Evolutionary conservation across 345 rosid species (phyloP).

Genomic region (Lepidium sativum): DNA sequence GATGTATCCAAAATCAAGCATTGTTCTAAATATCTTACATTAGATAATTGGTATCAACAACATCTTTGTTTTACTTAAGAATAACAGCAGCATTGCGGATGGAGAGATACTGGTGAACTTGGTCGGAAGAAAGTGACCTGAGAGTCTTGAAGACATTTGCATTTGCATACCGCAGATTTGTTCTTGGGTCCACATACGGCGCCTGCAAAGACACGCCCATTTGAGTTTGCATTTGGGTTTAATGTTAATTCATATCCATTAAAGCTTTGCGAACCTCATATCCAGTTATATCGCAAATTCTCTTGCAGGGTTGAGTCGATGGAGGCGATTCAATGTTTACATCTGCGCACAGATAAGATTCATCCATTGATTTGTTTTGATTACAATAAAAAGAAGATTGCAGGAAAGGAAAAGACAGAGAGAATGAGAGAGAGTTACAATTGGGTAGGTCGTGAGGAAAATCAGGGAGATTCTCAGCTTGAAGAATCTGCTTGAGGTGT

Average conservation of each 20-base stretch:
- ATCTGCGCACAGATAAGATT: slow-evolving; percentile 31
- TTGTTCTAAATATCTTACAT: neutral
- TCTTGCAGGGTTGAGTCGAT: slow-evolving; percentile 71
- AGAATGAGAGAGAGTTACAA: slow-evolving; percentile 29
- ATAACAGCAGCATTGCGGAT: slow-evolving; percentile 80
- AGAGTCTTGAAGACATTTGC: slow-evolving; percentile 68
- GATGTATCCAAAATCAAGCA: neutral
- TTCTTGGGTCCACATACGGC: slow-evolving; percentile 76
- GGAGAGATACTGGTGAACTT: slow-evolving; percentile 81
- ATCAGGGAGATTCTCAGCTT: slow-evolving; percentile 61
- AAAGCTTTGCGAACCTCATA: slow-evolving; percentile 49
- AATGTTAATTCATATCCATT: neutral
- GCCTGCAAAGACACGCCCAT: slow-evolving; percentile 38
- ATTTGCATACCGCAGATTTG: slow-evolving; percentile 75
- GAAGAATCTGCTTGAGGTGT: slow-evolving; percentile 94
- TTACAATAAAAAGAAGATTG: neutral
- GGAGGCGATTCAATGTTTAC: slow-evolving; percentile 85
- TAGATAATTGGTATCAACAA: neutral
- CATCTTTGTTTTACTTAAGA: slow-evolving; percentile 36
- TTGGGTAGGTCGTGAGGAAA: slow-evolving; percentile 52
- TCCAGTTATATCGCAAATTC: slow-evolving; percentile 83
- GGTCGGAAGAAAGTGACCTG: slow-evolving; percentile 69
- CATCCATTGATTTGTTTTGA: too few relatives aligned
- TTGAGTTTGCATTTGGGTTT: neutral
- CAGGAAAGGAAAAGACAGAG: neutral